Evolutionary conservation across 495 filamentous ascomycete species (phyloP).

Genomic region (Penicillium mononematosum): DNA sequence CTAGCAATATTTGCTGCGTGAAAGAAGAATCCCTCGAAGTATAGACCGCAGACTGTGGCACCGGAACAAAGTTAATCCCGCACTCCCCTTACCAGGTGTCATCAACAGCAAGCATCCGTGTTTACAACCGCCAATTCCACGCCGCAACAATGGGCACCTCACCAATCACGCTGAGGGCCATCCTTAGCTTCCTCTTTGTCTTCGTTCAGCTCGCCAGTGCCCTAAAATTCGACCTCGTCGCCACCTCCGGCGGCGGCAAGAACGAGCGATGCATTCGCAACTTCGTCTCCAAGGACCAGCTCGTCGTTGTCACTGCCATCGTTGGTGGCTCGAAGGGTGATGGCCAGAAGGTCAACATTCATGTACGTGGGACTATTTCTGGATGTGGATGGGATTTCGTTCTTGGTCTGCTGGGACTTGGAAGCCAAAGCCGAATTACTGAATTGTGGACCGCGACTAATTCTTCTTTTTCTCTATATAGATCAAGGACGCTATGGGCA

Average conservation of each 20-base stretch:
- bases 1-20: neutral
- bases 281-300: constrained; percentile 87
- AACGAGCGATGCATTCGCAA: constrained; percentile 92
- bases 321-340: constrained; percentile 83
- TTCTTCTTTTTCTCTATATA: constrained; percentile 37
- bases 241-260: constrained; percentile 59
- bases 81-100: constrained; percentile 34
- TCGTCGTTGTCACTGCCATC: constrained; percentile 97
- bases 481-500: constrained; percentile 93
- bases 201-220: constrained; percentile 65
- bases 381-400: neutral
- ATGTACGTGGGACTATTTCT: constrained; percentile 62
- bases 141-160: constrained; percentile 36
- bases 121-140: constrained; percentile 28
- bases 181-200: constrained; percentile 37
- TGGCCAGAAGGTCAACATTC: constrained; percentile 91
- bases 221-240: constrained; percentile 90
- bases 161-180: constrained; percentile 36
- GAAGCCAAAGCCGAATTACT: neutral
- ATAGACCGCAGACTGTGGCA: constrained; percentile 7
- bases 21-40: neutral
- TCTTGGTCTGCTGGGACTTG: neutral
- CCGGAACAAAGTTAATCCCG: constrained; percentile 29
- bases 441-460: constrained; percentile 12
- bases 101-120: constrained; percentile 31